Evolutionary conservation across 495 filamentous ascomycete genomes (phyloP).

Genomic region (Poronia punctata): DNA sequence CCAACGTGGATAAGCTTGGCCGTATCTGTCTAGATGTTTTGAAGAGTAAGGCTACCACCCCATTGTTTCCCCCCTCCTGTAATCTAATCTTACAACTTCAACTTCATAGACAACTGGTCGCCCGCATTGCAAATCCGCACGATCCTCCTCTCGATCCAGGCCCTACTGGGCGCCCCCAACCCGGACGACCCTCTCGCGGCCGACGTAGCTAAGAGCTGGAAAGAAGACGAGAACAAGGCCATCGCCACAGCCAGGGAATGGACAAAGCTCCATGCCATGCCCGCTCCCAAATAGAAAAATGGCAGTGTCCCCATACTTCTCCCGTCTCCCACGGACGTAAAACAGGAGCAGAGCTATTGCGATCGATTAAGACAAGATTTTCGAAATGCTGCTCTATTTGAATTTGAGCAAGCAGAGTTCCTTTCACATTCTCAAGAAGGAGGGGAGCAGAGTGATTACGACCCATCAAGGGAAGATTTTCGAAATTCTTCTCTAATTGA

Average conservation of each 20-base stretch:
- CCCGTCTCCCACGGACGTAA: no score
- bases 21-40: conserved; percentile 96
- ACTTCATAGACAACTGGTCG: conserved; percentile 92
- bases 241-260: conserved; percentile 86
- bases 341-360: no score
- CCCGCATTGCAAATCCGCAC: conserved; percentile 96
- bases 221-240: conserved; percentile 85
- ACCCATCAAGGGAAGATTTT: no score
- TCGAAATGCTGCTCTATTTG: no score
- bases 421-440: no score
- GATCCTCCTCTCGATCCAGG: conserved; percentile 95
- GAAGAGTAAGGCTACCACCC: conserved; percentile 64
- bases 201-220: conserved; percentile 97
- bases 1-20: conserved; percentile 95
- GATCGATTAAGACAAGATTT: no score
- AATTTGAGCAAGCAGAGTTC: no score
- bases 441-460: no score
- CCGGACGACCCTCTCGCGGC: conserved; percentile 95
- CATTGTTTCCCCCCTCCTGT: not conserved
- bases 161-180: conserved; percentile 91
- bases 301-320: no score
- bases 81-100: conserved; percentile 4
- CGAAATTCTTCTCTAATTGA: no score
- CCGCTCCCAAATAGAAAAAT: conserved; percentile 13
- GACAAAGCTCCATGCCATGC: conserved; percentile 68